Evolutionary conservation across 768 basidiomycete genomes (phyloP).

Genomic region (Cystofilobasidium macerans): DNA sequence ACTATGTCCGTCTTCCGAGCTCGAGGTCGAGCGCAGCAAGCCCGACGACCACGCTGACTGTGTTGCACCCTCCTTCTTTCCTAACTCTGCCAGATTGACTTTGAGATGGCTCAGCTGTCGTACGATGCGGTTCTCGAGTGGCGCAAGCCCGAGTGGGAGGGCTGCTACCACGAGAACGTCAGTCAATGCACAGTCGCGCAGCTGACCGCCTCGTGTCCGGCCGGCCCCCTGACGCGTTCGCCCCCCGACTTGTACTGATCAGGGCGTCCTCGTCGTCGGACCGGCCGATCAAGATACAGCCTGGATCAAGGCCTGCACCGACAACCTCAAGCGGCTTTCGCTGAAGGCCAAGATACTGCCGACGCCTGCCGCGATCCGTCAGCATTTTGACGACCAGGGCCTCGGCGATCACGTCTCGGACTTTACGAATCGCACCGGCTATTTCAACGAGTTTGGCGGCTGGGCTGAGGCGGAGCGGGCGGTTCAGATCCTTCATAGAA

Average conservation of each 20-base stretch:
- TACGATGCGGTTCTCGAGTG: neutral
- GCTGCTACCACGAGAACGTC: neutral
- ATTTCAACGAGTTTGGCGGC: conserved; percentile 63
- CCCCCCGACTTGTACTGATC: neutral
- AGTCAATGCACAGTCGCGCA: neutral
- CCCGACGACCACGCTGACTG: too few species aligned
- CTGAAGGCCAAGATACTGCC: neutral
- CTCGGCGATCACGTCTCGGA: conserved; percentile 17
- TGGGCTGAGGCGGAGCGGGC: conserved; percentile 74
- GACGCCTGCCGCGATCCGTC: neutral
- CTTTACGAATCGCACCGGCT: conserved; percentile 43
- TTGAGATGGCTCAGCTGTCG: neutral
- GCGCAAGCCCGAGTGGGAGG: neutral
- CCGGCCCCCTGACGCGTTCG: too few species aligned
- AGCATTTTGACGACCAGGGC: neutral
- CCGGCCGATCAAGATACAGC: neutral
- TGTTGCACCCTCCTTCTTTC: too few species aligned
- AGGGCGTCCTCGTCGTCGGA: neutral
- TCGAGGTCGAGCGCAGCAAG: too few species aligned
- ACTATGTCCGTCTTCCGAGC: neutral
- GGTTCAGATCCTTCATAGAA: conserved; percentile 46
- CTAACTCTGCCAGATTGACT: neutral
- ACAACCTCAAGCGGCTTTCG: neutral
- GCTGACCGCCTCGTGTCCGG: too few species aligned
- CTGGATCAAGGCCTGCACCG: neutral